Conservation (phyloP, 2,329 filamentous ascomycete genomes). For the Sporothrix variecibatus region DNA sequence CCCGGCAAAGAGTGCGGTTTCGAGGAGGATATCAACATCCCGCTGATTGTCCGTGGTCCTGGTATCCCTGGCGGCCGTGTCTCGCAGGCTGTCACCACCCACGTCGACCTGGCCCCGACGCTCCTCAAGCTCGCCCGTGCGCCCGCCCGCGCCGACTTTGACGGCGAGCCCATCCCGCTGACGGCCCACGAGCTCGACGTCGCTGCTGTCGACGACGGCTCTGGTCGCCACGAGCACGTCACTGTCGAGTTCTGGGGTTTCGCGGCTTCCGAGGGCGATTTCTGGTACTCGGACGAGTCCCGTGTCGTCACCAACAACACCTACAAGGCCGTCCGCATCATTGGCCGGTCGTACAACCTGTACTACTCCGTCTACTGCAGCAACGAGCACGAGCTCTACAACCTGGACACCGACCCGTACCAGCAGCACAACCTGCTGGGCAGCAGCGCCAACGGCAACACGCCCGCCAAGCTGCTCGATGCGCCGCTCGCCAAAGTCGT, state of each 20-base stretch:
- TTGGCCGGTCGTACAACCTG: conserved; percentile 57
- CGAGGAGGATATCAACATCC: conserved; percentile 61
- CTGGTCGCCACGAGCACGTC: conserved; percentile 53
- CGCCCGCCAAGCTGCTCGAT: conserved; percentile 37
- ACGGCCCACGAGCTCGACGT: conserved; percentile 34
- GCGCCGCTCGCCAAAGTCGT: conserved; percentile 45
- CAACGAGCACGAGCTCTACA: conserved; percentile 67
- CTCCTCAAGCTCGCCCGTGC: conserved; percentile 49
- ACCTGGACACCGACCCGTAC: conserved; percentile 50
- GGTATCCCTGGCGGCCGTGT: conserved; percentile 49
- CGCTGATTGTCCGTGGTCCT: conserved; percentile 61
- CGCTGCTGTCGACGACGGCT: conserved; percentile 26
- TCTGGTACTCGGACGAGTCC: conserved; percentile 31
- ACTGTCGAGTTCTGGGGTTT: conserved; percentile 60
- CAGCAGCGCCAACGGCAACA: conserved; percentile 22
- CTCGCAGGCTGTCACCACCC: conserved; percentile 54
- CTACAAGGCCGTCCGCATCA: conserved; percentile 62
- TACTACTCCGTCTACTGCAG: conserved; percentile 71
- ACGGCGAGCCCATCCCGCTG: conserved; percentile 56
- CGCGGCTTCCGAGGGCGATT: conserved; percentile 43
- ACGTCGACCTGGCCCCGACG: conserved; percentile 65
- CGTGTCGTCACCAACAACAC: conserved; percentile 50
- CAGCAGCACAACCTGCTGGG: conserved; percentile 51
- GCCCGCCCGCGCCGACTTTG: conserved; percentile 50
- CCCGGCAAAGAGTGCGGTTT: conserved; percentile 60